Conservation (phyloP, 23 red algal species). For the Pyropia haitanensis region DNA sequence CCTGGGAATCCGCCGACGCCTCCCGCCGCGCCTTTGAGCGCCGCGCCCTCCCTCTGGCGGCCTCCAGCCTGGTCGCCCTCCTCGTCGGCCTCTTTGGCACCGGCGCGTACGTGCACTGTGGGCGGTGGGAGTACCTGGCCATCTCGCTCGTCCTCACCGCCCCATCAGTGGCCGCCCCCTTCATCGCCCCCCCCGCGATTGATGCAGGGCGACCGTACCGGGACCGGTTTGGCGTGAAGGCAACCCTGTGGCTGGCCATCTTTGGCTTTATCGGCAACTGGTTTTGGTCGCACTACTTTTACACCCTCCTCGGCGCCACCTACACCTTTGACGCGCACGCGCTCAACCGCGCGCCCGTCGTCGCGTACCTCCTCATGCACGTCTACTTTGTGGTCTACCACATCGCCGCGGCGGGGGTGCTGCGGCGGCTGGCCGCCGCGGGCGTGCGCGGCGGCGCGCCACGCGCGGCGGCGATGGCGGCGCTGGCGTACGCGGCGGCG, state of each 20-base stretch:
- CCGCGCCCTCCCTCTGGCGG: constrained; percentile 52
- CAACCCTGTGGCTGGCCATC: constrained; percentile 67
- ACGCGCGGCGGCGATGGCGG: constrained; percentile 1
- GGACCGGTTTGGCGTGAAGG: constrained; percentile 81
- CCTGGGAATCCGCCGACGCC: constrained; percentile 45
- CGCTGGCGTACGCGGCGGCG: constrained; percentile 72
- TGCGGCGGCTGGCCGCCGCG: constrained; percentile 22
- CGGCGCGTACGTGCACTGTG: constrained; percentile 47
- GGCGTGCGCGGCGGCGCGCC: background rate
- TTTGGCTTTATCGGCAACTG: constrained; percentile 96
- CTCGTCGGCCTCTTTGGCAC: constrained; percentile 55
- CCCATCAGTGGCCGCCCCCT: constrained; percentile 39
- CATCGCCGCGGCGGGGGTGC: constrained; percentile 37
- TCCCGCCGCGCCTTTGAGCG: constrained; percentile 63
- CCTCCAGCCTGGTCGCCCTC: constrained; percentile 49
- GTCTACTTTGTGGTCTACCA: constrained; percentile 94
- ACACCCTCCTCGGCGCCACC: constrained; percentile 65
- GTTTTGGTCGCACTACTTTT: constrained; percentile 99
- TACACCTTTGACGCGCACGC: constrained; percentile 83
- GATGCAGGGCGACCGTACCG: constrained; percentile 23
- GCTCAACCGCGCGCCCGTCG: constrained; percentile 76
- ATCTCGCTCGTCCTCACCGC: constrained; percentile 39
- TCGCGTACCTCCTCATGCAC: constrained; percentile 67
- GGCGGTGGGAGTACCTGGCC: constrained; percentile 39
- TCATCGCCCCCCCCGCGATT: constrained; percentile 12